Evolutionary conservation across 2,329 filamentous ascomycete genomes (phyloP), one percentile per base, ranked within the genome.

Genomic region (Truncatella angustata): DNA sequence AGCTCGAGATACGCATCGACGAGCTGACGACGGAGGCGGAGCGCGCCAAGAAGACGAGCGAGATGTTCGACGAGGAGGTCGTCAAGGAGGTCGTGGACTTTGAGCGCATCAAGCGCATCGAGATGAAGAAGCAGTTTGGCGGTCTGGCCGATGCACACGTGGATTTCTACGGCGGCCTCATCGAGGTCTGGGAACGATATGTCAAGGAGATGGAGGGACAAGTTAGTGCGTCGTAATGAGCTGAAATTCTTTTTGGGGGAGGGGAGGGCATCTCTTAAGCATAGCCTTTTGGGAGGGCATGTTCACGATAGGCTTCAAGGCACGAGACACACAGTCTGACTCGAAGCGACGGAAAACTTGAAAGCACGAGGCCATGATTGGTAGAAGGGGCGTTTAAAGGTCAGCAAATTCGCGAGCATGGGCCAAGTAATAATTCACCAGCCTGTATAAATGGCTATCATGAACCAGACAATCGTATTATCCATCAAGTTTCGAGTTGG

Each of bases 21-120:
- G 89, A 96, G 64, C 79, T 99, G 36, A 96, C 91, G 3, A 82
- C 84, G 21, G 91, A 96, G 69, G 93, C 96, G 0, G 93, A 97
- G 70, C 82, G 83, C 40, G 90, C 94, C 5, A 91, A 91, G 71
- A 88, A 86, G 65, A 90, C 88, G 12, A 91, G 87, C 47, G 91
- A 97, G 70, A 87, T 91, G 66, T 99, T 99, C 64, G 94, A 97
- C 70, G 92, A 97, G 66, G 91, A 97, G 71, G 93, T 97, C 1
- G 88, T 97, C 39, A 88, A 90, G 63, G 94, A 99, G 69, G 90
- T 97, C 1, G 81, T 82, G 18, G 92, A 97, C 66, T 99, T 99
- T 72, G 94, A 99, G 73, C 83, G 92, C 52, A 97, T 97, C 78
- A 99, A 99, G 77, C 85, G 90, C 35, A 78, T 90, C 37, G 93